Conservation (phyloP, 2,329 filamentous ascomycete genomes). For the Cercospora brassicicola region DNA sequence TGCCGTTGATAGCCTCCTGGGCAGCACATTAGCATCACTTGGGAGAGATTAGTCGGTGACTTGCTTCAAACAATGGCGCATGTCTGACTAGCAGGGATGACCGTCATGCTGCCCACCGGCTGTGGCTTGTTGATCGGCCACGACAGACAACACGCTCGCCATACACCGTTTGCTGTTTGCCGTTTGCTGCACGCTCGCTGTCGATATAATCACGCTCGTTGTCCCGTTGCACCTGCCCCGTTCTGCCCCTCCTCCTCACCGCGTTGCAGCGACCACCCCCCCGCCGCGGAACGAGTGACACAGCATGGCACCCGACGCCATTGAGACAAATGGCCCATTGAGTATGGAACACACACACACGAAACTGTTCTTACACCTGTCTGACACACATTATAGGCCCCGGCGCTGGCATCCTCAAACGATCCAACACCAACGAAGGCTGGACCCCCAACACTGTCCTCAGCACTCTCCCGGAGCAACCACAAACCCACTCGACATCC, state of each 20-base stretch:
- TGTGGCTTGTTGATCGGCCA: neutral
- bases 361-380: neutral
- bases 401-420: constrained; percentile 39
- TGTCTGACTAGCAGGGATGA: neutral
- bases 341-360: constrained; percentile 28
- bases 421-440: constrained; percentile 31
- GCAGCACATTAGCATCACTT: neutral
- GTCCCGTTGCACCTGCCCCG: neutral
- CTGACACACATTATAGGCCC: constrained; percentile 29
- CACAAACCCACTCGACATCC: constrained; percentile 63
- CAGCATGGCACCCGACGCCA: constrained; percentile 38
- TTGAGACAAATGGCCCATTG: constrained; percentile 45
- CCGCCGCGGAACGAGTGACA: neutral
- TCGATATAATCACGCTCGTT: neutral
- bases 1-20: neutral
- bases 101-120: neutral
- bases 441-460: constrained; percentile 60
- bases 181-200: neutral
- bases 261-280: neutral
- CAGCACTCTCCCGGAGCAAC: constrained; percentile 60
- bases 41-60: neutral
- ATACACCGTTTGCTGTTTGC: neutral
- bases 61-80: neutral
- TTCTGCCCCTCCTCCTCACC: neutral
- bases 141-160: neutral